Base-by-base conservation (phyloP, 2,329 filamentous ascomycete species). In the Xylariaceae sp. region DNA sequence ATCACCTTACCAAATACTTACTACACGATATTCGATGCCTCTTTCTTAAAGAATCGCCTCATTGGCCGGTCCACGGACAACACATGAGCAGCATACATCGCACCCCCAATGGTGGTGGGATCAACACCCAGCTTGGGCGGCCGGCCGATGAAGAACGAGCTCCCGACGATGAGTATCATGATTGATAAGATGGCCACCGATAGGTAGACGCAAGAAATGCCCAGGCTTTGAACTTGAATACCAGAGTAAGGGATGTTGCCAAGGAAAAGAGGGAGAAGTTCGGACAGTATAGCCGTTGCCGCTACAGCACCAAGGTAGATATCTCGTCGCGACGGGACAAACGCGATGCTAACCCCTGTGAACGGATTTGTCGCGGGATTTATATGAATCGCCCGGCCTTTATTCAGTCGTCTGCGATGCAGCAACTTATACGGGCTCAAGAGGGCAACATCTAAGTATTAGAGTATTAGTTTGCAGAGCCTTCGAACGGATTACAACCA, bases 261-360 rank as follows among this genome's bases (percentile, higher is more conserved):
- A 2, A 80, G 69, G 1, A 76, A 67, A 18, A 79, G 67, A 1
- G 77, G 77, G n/a, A 80, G 71, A 45, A 78, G 72, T 46, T 80
- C 77, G 19, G 76, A 71, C 2, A 79, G 65, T 19, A 79, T 70
- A 3, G 74, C 68, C 44, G 74, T 72, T 5, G 72, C 57, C 0
- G 74, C 71, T 9, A 75, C 70, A 12, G 71, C 50, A 21, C 71
- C 67, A 1, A 76, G 68, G 54, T 76, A 76, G 6, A 66, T 47
- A 32, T 79, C 71, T 3, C 61, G 60, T 9, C 57, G 60, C 9
- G 64, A 63, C 16, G 69, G 61, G 3, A 59, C 44, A 15, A 74
- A 54, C 5, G 72, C 70, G 8, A 69, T 65, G 58, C 69, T 67
- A 55, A 80, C 55, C 0, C 75, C 76, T 0, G 71, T 74, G 36